A percentile compares a stretch with the other conserved stretches of the same genome.
Evolutionary conservation across 306 rosid species (phyloP).

Genomic region (Lagenaria siceraria): DNA sequence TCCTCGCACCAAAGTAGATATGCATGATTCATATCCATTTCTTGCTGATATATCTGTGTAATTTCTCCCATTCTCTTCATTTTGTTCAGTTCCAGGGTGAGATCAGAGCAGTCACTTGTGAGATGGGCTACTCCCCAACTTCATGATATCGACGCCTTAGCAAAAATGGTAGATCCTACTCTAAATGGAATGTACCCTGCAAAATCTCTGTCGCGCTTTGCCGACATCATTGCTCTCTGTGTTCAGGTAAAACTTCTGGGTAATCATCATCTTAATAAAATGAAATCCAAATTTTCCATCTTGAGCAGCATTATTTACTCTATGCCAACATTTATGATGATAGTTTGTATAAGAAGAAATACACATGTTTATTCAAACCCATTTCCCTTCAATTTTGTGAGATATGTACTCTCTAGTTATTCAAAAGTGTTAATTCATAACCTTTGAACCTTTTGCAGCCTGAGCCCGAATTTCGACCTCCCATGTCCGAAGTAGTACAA

Average conservation of each 20-base stretch:
- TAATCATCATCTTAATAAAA: too few relatives aligned
- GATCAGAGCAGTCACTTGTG: conserved; percentile 94
- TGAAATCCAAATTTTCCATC: too few relatives aligned
- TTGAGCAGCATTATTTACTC: too few relatives aligned
- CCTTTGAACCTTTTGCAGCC: conserved; percentile 29
- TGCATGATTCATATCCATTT: not conserved
- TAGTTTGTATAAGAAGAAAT: not conserved
- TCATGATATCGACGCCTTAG: conserved; percentile 88
- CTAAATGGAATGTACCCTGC: conserved; percentile 95
- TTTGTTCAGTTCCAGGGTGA: conserved; percentile 50
- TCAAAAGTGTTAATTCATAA: not conserved
- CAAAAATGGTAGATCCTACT: conserved; percentile 94
- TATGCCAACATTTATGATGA: too few relatives aligned
- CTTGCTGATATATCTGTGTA: not conserved
- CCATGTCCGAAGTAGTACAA: conserved; percentile 98
- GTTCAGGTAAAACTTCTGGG: conserved; percentile 57
- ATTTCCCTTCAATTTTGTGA: not conserved
- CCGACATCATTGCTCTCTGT: conserved; percentile 85
- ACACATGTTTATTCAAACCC: not conserved
- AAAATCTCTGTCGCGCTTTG: conserved; percentile 89
- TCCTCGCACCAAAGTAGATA: not conserved
- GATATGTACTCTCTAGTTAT: not conserved
- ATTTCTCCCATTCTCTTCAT: conserved; percentile 8
- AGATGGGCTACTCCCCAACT: conserved; percentile 99
- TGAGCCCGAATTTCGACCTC: conserved; percentile 92